A percentile compares a stretch with the other conserved stretches of the same genome.
Conservation (phyloP, 1,139 yeast species). For the Suhomyces bolitotheri region DNA sequence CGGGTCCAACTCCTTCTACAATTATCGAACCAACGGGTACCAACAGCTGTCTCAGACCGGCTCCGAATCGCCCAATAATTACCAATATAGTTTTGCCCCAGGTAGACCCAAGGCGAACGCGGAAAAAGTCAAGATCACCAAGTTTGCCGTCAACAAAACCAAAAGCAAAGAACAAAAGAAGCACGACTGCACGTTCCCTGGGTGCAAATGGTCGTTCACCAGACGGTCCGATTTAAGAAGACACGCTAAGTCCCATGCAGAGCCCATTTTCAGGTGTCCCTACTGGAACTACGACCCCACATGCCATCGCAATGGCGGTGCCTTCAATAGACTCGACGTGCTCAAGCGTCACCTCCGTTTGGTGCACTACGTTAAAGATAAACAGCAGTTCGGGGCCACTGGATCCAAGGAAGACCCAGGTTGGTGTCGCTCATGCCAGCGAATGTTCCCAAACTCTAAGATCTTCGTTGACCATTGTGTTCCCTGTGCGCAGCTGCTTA, state of each 20-base stretch:
- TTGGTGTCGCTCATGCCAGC: slow-evolving; percentile 64
- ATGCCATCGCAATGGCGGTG: slow-evolving; percentile 73
- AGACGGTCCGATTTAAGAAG: slow-evolving; percentile 67
- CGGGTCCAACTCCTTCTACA: slow-evolving; percentile 4
- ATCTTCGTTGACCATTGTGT: slow-evolving; percentile 66
- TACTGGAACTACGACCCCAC: slow-evolving; percentile 66
- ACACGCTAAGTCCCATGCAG: slow-evolving; percentile 62
- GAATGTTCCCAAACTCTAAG: slow-evolving; percentile 56
- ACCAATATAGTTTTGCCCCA: slow-evolving; percentile 9
- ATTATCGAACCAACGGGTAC: slow-evolving; percentile 5
- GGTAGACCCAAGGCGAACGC: slow-evolving; percentile 11
- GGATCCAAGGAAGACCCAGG: slow-evolving; percentile 51
- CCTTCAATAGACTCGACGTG: slow-evolving; percentile 69
- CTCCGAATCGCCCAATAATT: slow-evolving; percentile 1
- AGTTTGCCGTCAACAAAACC: slow-evolving; percentile 10
- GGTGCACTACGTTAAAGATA: slow-evolving; percentile 62
- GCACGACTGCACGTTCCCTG: slow-evolving; percentile 51
- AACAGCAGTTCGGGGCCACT: slow-evolving; percentile 24
- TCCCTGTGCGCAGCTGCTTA: slow-evolving; percentile 51
- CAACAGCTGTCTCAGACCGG: slow-evolving; percentile 1
- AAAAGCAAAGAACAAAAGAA: slow-evolving; percentile 25
- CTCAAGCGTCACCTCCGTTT: slow-evolving; percentile 65
- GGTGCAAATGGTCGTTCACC: slow-evolving; percentile 68
- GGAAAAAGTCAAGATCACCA: slow-evolving; percentile 10
- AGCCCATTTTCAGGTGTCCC: slow-evolving; percentile 70